phyloP scores from a whole-genome alignment of 1,139 yeast genomes.

The Taphrina deformans region DNA sequence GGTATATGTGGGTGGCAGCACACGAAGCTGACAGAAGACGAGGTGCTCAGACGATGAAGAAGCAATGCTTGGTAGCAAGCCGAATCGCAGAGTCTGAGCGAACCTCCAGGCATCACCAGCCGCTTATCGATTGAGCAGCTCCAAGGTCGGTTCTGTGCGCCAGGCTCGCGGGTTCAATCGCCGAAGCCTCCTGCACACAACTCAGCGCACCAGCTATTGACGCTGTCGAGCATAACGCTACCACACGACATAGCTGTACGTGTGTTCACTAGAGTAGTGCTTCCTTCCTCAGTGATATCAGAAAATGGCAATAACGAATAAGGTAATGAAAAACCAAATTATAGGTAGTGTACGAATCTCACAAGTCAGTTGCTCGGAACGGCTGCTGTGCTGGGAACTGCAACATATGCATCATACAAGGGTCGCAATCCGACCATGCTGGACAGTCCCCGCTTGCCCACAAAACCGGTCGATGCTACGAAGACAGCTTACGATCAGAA shows the following conservation, averaged over 20 bases:
- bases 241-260: no score
- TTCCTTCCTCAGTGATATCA: no score
- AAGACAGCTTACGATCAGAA: constrained; percentile 21
- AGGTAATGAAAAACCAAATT: no score
- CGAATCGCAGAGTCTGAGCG: no score
- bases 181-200: constrained; percentile 1
- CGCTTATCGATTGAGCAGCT: background rate
- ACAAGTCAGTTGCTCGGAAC: constrained; percentile 10
- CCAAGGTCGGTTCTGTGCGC: background rate
- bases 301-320: background rate
- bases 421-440: constrained; percentile 5
- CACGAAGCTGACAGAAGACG: no score
- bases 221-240: no score
- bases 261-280: no score
- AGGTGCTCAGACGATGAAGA: no score
- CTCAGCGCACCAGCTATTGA: no score
- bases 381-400: constrained; percentile 9
- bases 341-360: background rate
- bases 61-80: no score
- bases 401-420: constrained; percentile 11
- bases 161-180: background rate
- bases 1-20: no score
- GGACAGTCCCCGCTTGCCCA: constrained; percentile 13
- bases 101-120: background rate
- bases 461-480: constrained; percentile 6